Conservation (phyloP, 2,329 filamentous ascomycete genomes). For the Nothophaeocryptopus gaeumannii region DNA sequence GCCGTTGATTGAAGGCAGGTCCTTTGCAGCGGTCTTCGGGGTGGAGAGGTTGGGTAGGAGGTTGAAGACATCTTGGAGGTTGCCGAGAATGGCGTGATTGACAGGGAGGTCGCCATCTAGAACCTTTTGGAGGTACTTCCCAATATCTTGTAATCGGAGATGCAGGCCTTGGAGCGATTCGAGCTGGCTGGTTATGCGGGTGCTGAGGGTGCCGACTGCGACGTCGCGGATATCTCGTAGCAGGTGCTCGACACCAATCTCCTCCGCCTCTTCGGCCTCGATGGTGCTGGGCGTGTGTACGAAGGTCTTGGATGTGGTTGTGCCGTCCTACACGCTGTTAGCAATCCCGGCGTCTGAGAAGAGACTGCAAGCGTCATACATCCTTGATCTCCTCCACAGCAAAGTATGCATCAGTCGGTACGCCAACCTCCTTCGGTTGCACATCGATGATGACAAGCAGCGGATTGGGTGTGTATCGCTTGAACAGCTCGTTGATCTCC, state of each 20-base stretch:
- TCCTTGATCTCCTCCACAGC: conserved; percentile 99
- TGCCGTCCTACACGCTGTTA: conserved; percentile 70
- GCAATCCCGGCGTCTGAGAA: conserved; percentile 7
- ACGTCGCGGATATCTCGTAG: conserved; percentile 97
- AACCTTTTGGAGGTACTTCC: conserved; percentile 92
- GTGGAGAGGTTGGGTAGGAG: conserved; percentile 93
- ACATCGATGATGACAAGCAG: conserved; percentile 97
- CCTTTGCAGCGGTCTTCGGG: conserved; percentile 66
- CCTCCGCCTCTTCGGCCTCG: conserved; percentile 97
- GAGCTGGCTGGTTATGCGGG: conserved; percentile 93
- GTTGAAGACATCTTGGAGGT: conserved; percentile 99
- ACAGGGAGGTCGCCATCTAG: conserved; percentile 88
- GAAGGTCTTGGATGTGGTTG: conserved; percentile 93
- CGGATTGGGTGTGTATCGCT: conserved; percentile 95
- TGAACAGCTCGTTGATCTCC: conserved; percentile 99
- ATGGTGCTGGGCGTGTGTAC: conserved; percentile 98
- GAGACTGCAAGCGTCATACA: conserved; percentile 49
- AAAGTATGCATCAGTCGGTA: conserved; percentile 98
- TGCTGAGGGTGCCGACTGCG: conserved; percentile 92
- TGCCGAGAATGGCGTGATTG: conserved; percentile 95
- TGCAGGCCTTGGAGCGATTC: conserved; percentile 96
- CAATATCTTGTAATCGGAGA: conserved; percentile 90
- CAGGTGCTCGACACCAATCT: conserved; percentile 97
- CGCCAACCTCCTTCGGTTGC: conserved; percentile 94
- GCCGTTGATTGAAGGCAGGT: conserved; percentile 51